These are phyloP conservation scores for Murraya paniculata DNA, from an alignment of 345 rosid genomes.

Conservation along the genomic window DNA sequence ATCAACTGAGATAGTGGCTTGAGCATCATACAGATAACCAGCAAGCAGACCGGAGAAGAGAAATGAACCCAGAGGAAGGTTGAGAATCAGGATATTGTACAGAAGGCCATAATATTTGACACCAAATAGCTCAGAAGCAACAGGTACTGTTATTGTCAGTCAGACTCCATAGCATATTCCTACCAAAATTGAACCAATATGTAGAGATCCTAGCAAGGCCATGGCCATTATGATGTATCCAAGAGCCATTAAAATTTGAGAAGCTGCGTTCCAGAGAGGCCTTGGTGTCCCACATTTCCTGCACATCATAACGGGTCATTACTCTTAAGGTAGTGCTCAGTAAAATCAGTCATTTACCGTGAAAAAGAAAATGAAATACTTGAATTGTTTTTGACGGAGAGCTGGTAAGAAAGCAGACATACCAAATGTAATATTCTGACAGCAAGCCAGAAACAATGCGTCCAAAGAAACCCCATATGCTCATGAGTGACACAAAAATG, in stretches of 20 bases:
- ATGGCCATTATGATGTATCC: constrained; percentile 79
- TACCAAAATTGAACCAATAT: constrained; percentile 77
- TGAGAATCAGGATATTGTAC: constrained; percentile 82
- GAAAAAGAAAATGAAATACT: background rate
- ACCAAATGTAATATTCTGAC: constrained; percentile 75
- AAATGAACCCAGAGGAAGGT: constrained; percentile 88
- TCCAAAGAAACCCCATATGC: constrained; percentile 94
- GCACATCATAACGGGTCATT: background rate
- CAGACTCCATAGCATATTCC: constrained; percentile 94
- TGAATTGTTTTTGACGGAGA: background rate
- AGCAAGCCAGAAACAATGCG: constrained; percentile 75
- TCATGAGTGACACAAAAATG: constrained; percentile 72
- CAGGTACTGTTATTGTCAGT: constrained; percentile 79
- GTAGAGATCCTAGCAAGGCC: constrained; percentile 71
- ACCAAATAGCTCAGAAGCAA: constrained; percentile 92
- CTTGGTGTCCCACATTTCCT: constrained; percentile 87
- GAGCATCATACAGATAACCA: constrained; percentile 65
- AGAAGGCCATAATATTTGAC: constrained; percentile 81
- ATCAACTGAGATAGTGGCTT: constrained; percentile 59
- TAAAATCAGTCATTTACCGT: too few species aligned
- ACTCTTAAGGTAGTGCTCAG: background rate
- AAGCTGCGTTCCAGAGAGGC: constrained; percentile 91
- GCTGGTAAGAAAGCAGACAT: constrained; percentile 18
- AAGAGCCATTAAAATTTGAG: constrained; percentile 79
- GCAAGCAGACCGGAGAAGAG: constrained; percentile 92